These are phyloP conservation scores for Russula earlei DNA, from an alignment of 768 basidiomycete species.

Conservation along the genomic window DNA sequence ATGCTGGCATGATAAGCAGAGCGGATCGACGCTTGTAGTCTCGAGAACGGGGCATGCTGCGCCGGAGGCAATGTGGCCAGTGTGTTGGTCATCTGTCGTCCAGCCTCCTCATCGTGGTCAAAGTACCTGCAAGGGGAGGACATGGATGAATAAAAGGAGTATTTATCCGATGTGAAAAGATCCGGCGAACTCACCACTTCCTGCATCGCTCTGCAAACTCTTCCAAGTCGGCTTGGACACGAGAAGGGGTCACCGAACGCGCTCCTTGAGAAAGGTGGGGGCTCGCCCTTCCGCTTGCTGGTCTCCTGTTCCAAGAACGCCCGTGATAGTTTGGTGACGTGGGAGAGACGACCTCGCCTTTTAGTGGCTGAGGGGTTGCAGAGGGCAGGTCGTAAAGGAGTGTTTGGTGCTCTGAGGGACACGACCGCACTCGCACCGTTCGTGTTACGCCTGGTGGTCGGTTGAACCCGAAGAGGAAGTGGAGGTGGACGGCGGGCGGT, in stretches of 20 bases:
- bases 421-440: not conserved
- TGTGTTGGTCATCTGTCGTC: conserved; percentile 73
- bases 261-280: conserved; percentile 52
- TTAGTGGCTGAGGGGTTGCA: conserved; percentile 1
- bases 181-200: conserved; percentile 47
- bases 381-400: conserved; percentile 23
- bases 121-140: conserved; percentile 59
- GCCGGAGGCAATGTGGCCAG: conserved; percentile 71
- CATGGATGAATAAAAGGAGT: not conserved
- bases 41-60: conserved; percentile 79
- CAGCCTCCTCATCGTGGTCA: conserved; percentile 69
- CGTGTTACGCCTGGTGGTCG: conserved; percentile 10
- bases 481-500: conserved; percentile 19
- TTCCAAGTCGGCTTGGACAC: conserved; percentile 60
- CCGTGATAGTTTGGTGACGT: conserved; percentile 11
- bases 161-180: not conserved
- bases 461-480: conserved; percentile 18
- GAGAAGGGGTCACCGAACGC: conserved; percentile 63
- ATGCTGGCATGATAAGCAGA: conserved; percentile 78
- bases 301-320: conserved; percentile 6
- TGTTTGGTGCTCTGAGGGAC: conserved; percentile 15
- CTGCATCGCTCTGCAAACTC: conserved; percentile 69
- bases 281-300: conserved; percentile 34
- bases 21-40: conserved; percentile 78
- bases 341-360: conserved; percentile 7